phyloP scores from a whole-genome alignment of 2,329 filamentous ascomycete genomes.

The Metarhizium guizhouense region DNA sequence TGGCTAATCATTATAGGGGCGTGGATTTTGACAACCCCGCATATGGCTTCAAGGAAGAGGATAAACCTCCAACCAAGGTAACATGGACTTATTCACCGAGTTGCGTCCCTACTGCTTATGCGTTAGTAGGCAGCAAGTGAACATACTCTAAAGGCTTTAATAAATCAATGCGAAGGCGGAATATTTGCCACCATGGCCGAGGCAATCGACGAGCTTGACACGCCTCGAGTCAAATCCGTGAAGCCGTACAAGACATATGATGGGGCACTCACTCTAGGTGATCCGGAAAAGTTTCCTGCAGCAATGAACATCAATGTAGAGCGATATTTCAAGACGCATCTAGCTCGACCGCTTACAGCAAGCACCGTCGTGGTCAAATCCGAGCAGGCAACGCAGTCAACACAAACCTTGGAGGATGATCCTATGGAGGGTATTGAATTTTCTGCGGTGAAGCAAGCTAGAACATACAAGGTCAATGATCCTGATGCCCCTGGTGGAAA shows the following conservation, averaged over 20 bases:
- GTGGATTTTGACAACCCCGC: constrained; percentile 90
- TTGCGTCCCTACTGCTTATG: not conserved
- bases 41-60: constrained; percentile 85
- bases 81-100: not conserved
- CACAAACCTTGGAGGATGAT: constrained; percentile 37
- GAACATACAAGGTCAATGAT: constrained; percentile 74
- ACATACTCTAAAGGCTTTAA: constrained; percentile 51
- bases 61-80: constrained; percentile 66
- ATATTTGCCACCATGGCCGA: constrained; percentile 77
- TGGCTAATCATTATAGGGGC: constrained; percentile 43
- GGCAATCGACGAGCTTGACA: constrained; percentile 71
- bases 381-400: constrained; percentile 42
- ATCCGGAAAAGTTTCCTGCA: constrained; percentile 62
- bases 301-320: constrained; percentile 80
- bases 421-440: constrained; percentile 47
- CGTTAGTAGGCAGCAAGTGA: constrained; percentile 53
- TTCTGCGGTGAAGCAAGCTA: constrained; percentile 63
- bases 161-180: constrained; percentile 57
- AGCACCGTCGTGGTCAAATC: constrained; percentile 61
- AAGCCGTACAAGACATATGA: constrained; percentile 72
- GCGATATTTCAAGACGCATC: constrained; percentile 79
- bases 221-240: constrained; percentile 67
- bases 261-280: constrained; percentile 70
- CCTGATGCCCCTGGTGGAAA: constrained; percentile 67
- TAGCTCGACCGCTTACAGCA: constrained; percentile 64